These are phyloP conservation scores for Chloranthus sessilifolius DNA, from an alignment of 164 flowering plant genomes.

Conservation along the genomic window DNA sequence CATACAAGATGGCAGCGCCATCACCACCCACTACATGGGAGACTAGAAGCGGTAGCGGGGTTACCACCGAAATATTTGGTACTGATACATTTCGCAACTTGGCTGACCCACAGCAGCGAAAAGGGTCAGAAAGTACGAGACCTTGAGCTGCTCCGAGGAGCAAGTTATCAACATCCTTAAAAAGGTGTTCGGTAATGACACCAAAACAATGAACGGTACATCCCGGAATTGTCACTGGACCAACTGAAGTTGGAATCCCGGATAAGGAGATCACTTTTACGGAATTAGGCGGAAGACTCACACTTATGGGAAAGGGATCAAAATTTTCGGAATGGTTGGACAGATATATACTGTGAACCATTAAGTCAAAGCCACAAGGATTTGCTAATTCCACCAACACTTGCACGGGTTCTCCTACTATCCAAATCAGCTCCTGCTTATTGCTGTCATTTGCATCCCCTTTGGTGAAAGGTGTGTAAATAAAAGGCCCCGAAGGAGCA, in stretches of 20 bases:
- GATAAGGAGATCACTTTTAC: constrained; percentile 84
- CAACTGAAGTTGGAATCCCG: constrained; percentile 89
- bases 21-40: constrained; percentile 89
- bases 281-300: constrained; percentile 84
- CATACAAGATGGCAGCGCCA: constrained; percentile 80
- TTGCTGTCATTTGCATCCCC: constrained; percentile 61
- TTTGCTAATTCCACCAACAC: constrained; percentile 95
- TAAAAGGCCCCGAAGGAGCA: constrained; percentile 97
- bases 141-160: constrained; percentile 96
- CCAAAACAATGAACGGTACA: constrained; percentile 96
- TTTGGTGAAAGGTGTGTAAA: constrained; percentile 98
- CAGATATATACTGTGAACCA: constrained; percentile 91
- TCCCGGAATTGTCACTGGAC: constrained; percentile 80
- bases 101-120: constrained; percentile 83
- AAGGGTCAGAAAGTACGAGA: constrained; percentile 96
- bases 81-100: constrained; percentile 55
- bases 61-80: constrained; percentile 78
- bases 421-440: constrained; percentile 88
- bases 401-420: constrained; percentile 97
- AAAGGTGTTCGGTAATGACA: constrained; percentile 89
- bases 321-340: constrained; percentile 83
- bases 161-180: constrained; percentile 87
- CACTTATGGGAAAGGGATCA: constrained; percentile 86
- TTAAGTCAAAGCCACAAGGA: constrained; percentile 95
- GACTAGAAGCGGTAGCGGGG: constrained; percentile 81